Base-by-base conservation (phyloP, 805 yeast species). In the Kluyveromyces siamensis region DNA sequence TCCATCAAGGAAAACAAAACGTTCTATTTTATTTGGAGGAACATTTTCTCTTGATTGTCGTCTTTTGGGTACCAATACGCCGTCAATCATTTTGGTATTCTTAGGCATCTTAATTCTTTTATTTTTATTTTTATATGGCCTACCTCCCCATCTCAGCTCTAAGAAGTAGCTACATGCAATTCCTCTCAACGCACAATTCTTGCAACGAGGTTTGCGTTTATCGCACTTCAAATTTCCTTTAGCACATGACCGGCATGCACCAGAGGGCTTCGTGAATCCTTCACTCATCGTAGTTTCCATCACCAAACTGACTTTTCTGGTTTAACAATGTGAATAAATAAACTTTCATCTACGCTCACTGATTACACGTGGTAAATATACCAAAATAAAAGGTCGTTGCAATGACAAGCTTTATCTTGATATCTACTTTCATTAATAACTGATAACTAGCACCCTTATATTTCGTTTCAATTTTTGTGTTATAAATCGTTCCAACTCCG, bases 81-180 rank as follows among this genome's bases (percentile, higher is more conserved):
- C 55, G 21, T 50, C 45, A 8, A 48, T 46, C n/a, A 50, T 41
- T 9, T 35, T 43, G 10, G 52, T 50, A 25, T 53, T 46, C 13
- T 41, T 45, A 7, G 54, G 52, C 21, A 48, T 50, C 18, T 47
- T 51, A 10, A 46, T 25, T 14, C 27, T 40, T 27, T 47, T 52
- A 21, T 46, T 38, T 19, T 45, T 42, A 36, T 48, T 38, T 37
- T 53, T 50, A 41, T 46, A 46, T 8, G 52, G 55, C 39, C 54
- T 46, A 10, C 55, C 55, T 10, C 59, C 51, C 52, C 50, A 52
- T 47, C 27, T 44, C n/a, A 36, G 6, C 16, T 36, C 38, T 6
- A 36, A 4, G 5, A 14, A 14, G 6, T 36, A 36, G 16, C 16
- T 14, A 16, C 38, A 36, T 3, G 3, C 6, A 4, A 14, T 16